phyloP scores from a whole-genome alignment of 192 early-diverging fungal species.

The Rhizophagus clarus region DNA sequence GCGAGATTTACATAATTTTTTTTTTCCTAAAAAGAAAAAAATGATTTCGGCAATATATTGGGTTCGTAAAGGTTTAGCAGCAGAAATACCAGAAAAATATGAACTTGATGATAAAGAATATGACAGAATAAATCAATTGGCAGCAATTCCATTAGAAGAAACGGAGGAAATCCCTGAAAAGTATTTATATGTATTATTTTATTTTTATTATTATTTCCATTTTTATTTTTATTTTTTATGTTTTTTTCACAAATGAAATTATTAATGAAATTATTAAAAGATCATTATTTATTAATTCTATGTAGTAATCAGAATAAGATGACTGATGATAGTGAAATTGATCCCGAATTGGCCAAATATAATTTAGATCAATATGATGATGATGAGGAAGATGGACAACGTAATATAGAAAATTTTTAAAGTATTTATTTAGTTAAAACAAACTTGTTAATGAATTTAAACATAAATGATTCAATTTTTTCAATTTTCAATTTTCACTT shows the following conservation, averaged over 20 bases:
- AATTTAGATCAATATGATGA: slow-evolving; percentile 96
- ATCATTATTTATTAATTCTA: not conserved
- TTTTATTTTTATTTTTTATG: not conserved
- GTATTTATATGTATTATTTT: not conserved
- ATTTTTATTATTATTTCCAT: not conserved
- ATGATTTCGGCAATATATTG: slow-evolving; percentile 95
- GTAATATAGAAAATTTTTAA: not conserved
- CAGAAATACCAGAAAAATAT: slow-evolving; percentile 75
- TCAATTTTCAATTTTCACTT: too few species aligned
- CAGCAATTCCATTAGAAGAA: slow-evolving; percentile 59
- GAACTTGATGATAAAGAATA: slow-evolving; percentile 90
- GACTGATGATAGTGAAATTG: slow-evolving; percentile 25
- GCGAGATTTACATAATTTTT: too few species aligned
- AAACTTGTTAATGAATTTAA: too few species aligned
- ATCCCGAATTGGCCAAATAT: slow-evolving; percentile 77
- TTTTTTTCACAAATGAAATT: too few species aligned
- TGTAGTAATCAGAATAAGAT: slow-evolving; percentile 10
- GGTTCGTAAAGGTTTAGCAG: slow-evolving; percentile 93
- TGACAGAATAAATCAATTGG: slow-evolving; percentile 72
- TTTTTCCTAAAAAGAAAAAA: not conserved
- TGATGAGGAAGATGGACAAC: slow-evolving; percentile 45
- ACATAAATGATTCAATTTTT: not conserved
- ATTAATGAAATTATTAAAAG: too few species aligned
- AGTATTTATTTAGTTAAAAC: not conserved
- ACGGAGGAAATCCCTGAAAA: not conserved